Evolutionary conservation across 1,284 basidiomycete species (phyloP).

Genomic region (Cutaneotrichosporon sp.): DNA sequence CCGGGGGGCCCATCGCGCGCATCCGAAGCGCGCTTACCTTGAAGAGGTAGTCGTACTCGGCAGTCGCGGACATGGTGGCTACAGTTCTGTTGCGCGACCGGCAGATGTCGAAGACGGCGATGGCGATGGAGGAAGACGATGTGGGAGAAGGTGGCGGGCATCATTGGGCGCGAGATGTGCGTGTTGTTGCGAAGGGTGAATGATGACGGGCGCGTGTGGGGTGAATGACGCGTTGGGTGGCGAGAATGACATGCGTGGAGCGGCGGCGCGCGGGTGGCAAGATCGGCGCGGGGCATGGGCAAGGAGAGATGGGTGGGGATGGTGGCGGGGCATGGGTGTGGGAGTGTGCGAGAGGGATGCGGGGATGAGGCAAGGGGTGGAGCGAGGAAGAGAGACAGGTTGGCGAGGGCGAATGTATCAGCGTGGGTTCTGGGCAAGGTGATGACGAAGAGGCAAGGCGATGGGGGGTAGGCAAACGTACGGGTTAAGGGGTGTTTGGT

Average conservation of each 20-base stretch:
- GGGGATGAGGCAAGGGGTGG: not conserved
- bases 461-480: too few relatives aligned
- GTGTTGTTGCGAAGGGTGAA: not conserved
- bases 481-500: not conserved
- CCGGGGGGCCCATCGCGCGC: too few relatives aligned
- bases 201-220: not conserved
- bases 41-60: conserved; percentile 97
- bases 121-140: not conserved
- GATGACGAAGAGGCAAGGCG: not conserved
- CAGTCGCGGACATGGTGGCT: conserved; percentile 58
- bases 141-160: not conserved
- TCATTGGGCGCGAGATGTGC: not conserved
- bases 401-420: not conserved
- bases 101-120: not conserved
- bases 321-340: not conserved
- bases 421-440: not conserved
- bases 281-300: not conserved
- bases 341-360: not conserved
- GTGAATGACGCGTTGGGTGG: conserved; percentile 2
- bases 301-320: not conserved
- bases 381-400: not conserved
- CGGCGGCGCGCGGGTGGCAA: conserved; percentile 2
- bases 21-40: conserved; percentile 56
- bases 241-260: conserved; percentile 3
- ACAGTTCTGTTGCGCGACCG: conserved; percentile 1